Evolutionary conservation across 2,329 filamentous ascomycete genomes (phyloP).

Genomic region (Mariannaea elegans): DNA sequence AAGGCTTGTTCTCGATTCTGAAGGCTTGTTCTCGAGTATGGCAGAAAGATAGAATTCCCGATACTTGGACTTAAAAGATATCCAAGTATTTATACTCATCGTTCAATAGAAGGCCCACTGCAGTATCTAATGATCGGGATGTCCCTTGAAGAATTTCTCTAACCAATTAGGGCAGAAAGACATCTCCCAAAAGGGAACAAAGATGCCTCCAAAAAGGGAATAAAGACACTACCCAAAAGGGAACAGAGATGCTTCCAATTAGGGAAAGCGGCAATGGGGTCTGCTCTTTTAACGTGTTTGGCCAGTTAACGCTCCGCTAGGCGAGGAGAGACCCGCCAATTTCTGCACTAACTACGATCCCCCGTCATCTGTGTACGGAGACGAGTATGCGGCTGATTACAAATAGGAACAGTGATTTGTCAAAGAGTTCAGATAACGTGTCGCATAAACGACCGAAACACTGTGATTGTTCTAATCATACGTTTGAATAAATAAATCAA

Average conservation of each 20-base stretch:
- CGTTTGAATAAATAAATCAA: no score
- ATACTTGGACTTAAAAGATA: background rate
- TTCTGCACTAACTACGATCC: background rate
- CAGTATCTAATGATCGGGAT: no score
- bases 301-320: no score
- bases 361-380: background rate
- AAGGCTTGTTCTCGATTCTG: no score
- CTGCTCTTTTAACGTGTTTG: no score
- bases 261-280: background rate
- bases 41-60: background rate
- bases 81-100: background rate
- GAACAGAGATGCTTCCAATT: background rate
- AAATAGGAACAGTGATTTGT: slow-evolving; percentile 1
- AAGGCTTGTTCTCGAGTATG: background rate
- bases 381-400: slow-evolving; percentile 5
- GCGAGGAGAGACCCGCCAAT: background rate
- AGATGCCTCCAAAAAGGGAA: background rate
- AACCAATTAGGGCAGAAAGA: background rate
- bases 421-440: no score
- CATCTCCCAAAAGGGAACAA: background rate
- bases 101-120: background rate
- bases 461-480: no score
- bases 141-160: background rate
- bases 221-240: background rate
- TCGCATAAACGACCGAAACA: no score